phyloP scores from a whole-genome alignment of 345 rosid species.

The Kernera saxatilis region DNA sequence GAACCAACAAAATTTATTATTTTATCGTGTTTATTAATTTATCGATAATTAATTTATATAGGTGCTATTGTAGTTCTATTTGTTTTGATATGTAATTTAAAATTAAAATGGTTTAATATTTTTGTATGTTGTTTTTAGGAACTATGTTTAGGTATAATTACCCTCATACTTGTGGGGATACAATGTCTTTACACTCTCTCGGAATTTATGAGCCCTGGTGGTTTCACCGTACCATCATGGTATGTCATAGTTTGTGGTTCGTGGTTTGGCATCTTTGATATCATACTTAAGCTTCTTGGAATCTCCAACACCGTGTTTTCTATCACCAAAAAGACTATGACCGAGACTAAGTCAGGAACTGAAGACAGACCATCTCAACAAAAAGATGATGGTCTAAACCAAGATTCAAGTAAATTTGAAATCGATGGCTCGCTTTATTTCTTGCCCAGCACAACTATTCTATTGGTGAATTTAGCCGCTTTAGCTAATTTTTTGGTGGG shows the following conservation, averaged over 20 bases:
- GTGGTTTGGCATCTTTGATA: slow-evolving; percentile 33
- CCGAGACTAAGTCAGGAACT: background rate
- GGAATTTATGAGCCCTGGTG: slow-evolving; percentile 6
- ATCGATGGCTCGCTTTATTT: slow-evolving; percentile 42
- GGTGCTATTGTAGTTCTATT: too few relatives aligned
- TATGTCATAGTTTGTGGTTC: slow-evolving; percentile 22
- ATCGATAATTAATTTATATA: too few relatives aligned
- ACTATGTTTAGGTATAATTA: background rate
- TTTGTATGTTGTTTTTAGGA: background rate
- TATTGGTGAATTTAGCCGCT: slow-evolving; percentile 39
- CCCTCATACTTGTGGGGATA: background rate
- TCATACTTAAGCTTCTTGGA: slow-evolving; percentile 37
- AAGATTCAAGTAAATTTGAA: slow-evolving; percentile 20
- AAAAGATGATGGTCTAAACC: background rate
- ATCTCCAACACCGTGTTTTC: slow-evolving; percentile 42
- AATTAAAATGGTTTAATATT: background rate
- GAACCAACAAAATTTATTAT: too few relatives aligned
- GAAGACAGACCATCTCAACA: background rate
- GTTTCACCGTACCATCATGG: background rate
- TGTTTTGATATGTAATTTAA: background rate
- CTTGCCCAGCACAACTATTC: slow-evolving; percentile 43
- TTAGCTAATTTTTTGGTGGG: slow-evolving; percentile 15
- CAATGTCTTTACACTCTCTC: slow-evolving; percentile 8
- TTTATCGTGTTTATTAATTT: too few relatives aligned
- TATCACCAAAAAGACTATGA: slow-evolving; percentile 44